phyloP scores from a whole-genome alignment of 2,329 filamentous ascomycete genomes.

The Cadophora sp. region DNA sequence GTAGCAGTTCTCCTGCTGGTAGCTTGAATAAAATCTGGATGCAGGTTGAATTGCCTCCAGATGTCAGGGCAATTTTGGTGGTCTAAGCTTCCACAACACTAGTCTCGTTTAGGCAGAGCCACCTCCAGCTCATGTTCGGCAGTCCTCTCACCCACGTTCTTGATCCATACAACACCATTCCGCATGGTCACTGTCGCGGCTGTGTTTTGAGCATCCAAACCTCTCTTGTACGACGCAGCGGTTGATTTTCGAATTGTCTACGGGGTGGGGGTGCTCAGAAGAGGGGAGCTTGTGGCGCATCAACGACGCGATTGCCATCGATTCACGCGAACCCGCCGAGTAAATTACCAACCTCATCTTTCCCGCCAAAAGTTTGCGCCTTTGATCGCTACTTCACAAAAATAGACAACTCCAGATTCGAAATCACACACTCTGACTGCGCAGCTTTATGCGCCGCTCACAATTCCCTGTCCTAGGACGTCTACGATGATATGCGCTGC shows the following conservation, averaged over 20 bases:
- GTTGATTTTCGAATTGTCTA: background rate
- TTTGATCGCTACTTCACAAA: background rate
- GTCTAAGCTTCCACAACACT: background rate
- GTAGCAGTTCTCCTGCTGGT: too few species aligned
- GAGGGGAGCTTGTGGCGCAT: background rate
- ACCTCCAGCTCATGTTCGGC: background rate
- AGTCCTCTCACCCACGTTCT: background rate
- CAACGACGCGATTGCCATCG: background rate
- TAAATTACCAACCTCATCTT: conserved; percentile 13
- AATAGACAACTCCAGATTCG: background rate
- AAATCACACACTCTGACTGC: background rate
- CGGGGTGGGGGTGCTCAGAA: too few species aligned
- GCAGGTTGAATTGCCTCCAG: too few species aligned
- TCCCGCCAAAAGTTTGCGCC: background rate
- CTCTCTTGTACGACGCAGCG: background rate
- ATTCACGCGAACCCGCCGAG: background rate
- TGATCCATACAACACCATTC: background rate
- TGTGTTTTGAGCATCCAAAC: background rate
- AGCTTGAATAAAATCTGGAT: too few species aligned
- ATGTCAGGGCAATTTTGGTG: background rate
- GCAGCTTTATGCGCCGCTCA: background rate
- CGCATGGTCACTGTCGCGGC: background rate
- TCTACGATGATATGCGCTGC: conserved; percentile 11
- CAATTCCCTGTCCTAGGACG: background rate
- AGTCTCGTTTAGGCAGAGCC: background rate